Base-by-base conservation (phyloP, 345 rosid genomes). In the Citrus reticulata region DNA sequence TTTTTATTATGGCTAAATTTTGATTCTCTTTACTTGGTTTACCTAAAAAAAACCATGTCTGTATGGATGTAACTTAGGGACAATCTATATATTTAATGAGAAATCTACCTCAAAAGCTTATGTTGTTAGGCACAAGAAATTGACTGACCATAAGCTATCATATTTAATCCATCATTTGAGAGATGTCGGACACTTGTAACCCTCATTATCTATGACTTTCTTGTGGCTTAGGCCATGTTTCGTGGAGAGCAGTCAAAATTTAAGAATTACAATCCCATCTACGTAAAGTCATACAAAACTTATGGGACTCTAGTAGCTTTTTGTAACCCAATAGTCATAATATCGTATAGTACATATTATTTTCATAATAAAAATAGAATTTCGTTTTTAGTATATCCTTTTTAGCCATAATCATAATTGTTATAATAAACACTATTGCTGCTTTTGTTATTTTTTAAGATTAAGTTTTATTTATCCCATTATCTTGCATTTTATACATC, bases 401-500 rank as follows among this genome's bases (percentile, higher is more conserved):
- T 4, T 34, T 42, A 5, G 67, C 7, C 22, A 46, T 19, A 8
- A 19, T 29, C 17, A 10, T 61, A 35, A 6, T 35, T 1, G 57
- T 68, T 37, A n/a, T 60, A 25, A 49, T 49, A 49, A 2, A 49
- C 14, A 37, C 16, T 40, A 9, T 10, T 9, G 46, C 46, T 22
- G 5, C 67, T 49, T 57, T 57, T 64, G 6, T 46, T 51, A 2
- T 61, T 68, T 79, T 40, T 74, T 29, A 22, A 40, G 7, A 39
- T 55, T 32, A 14, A 40, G 14, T 14, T 34, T 70, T 49, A 58
- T 19, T 37, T 34, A 25, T 30, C 39, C 59, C n/a, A 66, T 46
- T n/a, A 11, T 17, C 35, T 62, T 67, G 39, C 83, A 95, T 98
- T 97, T 90, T 73, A 84, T 93, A 59, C 99, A 93, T 84, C 87